Percentiles rank a stretch among this genome's conserved stretches.
phyloP scores from a whole-genome alignment of 345 rosid genomes.

The Eucalyptus melliodora region DNA sequence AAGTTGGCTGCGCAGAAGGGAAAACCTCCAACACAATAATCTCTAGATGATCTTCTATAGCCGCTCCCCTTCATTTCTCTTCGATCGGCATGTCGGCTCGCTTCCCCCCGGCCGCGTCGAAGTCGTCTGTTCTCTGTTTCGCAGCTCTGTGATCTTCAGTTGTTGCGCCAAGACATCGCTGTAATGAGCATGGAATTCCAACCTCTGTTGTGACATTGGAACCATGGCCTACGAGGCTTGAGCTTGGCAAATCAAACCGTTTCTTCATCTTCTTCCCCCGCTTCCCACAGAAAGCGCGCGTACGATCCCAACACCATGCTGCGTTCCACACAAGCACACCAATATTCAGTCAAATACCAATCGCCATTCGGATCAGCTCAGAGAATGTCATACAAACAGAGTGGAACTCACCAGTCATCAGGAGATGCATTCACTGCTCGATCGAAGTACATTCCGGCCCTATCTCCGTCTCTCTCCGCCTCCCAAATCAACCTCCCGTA shows the following conservation, averaged over 20 bases:
- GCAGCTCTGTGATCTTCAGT: not conserved
- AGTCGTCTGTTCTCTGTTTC: not conserved
- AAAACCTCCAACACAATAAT: not conserved
- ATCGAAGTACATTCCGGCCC: conserved; percentile 61
- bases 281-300: conserved; percentile 83
- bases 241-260: not conserved
- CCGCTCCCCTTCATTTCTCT: not conserved
- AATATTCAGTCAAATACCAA: too few relatives aligned
- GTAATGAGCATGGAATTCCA: not conserved
- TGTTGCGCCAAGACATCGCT: not conserved
- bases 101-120: not conserved
- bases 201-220: not conserved
- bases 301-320: conserved; percentile 77
- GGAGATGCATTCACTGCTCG: conserved; percentile 60
- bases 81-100: not conserved
- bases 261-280: conserved; percentile 35
- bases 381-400: not conserved
- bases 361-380: not conserved
- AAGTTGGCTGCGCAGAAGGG: not conserved
- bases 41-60: not conserved
- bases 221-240: not conserved
- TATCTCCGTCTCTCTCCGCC: conserved; percentile 22
- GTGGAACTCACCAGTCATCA: conserved; percentile 41
- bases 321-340: not conserved
- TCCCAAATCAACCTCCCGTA: conserved; percentile 72